These are phyloP conservation scores for Fomes fomentarius DNA, from an alignment of 1,284 basidiomycete genomes.

Conservation along the genomic window DNA sequence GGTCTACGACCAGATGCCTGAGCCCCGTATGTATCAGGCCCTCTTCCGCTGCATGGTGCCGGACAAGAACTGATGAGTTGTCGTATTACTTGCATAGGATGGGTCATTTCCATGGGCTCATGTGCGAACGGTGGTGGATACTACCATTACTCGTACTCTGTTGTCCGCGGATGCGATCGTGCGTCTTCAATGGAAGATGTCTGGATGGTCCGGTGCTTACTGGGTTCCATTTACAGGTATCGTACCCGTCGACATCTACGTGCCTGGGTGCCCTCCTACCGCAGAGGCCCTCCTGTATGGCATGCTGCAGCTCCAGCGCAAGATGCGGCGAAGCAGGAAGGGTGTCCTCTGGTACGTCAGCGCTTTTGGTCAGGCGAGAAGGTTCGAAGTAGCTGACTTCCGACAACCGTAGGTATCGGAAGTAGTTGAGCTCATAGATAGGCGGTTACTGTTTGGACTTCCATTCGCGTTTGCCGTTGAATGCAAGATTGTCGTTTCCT, in stretches of 20 bases:
- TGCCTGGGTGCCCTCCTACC: conserved; percentile 92
- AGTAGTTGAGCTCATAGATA: conserved; percentile 26
- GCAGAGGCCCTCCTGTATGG: conserved; percentile 95
- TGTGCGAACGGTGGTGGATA: conserved; percentile 99
- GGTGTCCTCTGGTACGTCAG: conserved; percentile 83
- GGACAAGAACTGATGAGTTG: conserved; percentile 15
- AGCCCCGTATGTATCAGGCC: conserved; percentile 64
- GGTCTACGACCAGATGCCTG: conserved; percentile 97
- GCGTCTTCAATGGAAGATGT: conserved; percentile 34
- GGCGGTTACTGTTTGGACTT: conserved; percentile 9
- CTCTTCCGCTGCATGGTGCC: conserved; percentile 10
- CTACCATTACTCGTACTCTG: conserved; percentile 98
- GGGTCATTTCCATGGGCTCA: conserved; percentile 99
- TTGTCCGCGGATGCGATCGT: conserved; percentile 99
- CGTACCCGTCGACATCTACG: conserved; percentile 97
- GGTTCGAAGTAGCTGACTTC: conserved; percentile 10
- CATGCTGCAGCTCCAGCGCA: conserved; percentile 95
- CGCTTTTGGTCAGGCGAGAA: neutral
- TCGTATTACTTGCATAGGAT: conserved; percentile 52
- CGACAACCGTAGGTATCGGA: conserved; percentile 27
- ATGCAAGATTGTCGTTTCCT: conserved; percentile 3
- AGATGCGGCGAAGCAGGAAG: conserved; percentile 93
- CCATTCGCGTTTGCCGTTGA: too few species aligned
- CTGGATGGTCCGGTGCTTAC: conserved; percentile 5
- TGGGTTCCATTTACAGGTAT: conserved; percentile 57